Evolutionary conservation across 225 moss, liverwort and hornwort genomes (phyloP).

Genomic region (Rhytidiadelphus loreus): DNA sequence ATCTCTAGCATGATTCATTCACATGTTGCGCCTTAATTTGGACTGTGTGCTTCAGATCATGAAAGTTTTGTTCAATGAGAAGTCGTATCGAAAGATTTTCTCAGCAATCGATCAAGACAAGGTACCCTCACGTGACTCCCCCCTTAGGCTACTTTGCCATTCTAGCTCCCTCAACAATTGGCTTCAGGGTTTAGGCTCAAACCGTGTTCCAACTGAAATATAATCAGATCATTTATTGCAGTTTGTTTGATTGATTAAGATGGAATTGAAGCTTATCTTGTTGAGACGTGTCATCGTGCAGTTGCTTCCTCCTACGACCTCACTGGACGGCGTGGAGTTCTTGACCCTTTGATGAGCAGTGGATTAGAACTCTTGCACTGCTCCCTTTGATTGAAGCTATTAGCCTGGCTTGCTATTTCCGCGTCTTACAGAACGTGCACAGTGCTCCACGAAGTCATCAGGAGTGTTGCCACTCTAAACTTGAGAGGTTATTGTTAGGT

Average conservation of each 20-base stretch:
- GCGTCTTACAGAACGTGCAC: background rate
- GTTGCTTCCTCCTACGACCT: constrained; percentile 33
- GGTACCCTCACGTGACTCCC: constrained; percentile 21
- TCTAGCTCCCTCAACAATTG: background rate
- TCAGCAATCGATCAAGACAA: constrained; percentile 74
- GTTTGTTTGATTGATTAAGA: background rate
- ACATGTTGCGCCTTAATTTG: background rate
- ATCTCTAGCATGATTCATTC: background rate
- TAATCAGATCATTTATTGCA: background rate
- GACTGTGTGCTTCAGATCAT: constrained; percentile 36
- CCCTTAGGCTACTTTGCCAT: background rate
- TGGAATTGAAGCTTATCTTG: background rate
- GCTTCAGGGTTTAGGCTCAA: background rate
- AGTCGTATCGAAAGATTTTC: constrained; percentile 49
- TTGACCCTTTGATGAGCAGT: constrained; percentile 20
- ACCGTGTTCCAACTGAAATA: background rate
- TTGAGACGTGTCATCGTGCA: background rate
- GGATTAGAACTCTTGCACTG: background rate
- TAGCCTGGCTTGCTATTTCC: background rate
- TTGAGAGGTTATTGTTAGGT: background rate
- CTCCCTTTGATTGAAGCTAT: background rate
- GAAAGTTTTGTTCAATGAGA: constrained; percentile 77
- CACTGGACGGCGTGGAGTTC: constrained; percentile 43
- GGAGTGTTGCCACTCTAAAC: constrained; percentile 10
- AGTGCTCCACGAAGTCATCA: background rate